Evolutionary conservation across 106 monocot genomes (phyloP).

Genomic region (Apostasia shenzhenica): DNA sequence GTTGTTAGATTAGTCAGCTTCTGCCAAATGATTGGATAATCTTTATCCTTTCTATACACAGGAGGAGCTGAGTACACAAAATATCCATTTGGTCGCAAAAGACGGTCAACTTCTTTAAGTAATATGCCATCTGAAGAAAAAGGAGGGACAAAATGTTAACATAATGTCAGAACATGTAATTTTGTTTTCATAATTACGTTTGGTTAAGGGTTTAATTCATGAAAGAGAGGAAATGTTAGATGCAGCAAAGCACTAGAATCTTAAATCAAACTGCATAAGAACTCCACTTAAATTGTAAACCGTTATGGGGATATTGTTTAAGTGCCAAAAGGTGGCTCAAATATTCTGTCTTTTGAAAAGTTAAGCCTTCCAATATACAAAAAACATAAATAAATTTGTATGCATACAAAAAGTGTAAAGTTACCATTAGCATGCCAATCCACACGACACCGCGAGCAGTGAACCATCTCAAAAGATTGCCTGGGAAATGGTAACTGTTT

Average conservation of each 20-base stretch:
- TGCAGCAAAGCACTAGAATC: no score
- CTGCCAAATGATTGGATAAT: slow-evolving; percentile 82
- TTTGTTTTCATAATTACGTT: not conserved
- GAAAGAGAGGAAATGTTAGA: no score
- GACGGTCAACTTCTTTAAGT: slow-evolving; percentile 93
- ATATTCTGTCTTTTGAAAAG: no score
- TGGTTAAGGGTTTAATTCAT: no score
- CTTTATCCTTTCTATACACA: slow-evolving; percentile 87
- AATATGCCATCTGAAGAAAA: slow-evolving; percentile 80
- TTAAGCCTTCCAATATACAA: no score
- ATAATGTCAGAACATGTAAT: not conserved
- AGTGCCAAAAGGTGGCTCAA: no score
- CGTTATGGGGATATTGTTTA: no score
- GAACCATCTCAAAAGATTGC: slow-evolving; percentile 96
- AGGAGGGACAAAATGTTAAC: not conserved
- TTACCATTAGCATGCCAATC: slow-evolving; percentile 99
- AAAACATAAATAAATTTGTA: no score
- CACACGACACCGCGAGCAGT: slow-evolving; percentile 96
- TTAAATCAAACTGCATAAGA: no score
- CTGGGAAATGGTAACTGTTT: slow-evolving; percentile 79
- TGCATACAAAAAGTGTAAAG: not conserved
- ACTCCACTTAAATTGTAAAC: no score
- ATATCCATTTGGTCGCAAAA: slow-evolving; percentile 87
- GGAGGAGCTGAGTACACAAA: slow-evolving; percentile 99
- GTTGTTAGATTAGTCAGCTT: slow-evolving; percentile 70